These are phyloP conservation scores for Bonnemaisonia californica DNA, from an alignment of 31 red algal species.

Conservation along the genomic window DNA sequence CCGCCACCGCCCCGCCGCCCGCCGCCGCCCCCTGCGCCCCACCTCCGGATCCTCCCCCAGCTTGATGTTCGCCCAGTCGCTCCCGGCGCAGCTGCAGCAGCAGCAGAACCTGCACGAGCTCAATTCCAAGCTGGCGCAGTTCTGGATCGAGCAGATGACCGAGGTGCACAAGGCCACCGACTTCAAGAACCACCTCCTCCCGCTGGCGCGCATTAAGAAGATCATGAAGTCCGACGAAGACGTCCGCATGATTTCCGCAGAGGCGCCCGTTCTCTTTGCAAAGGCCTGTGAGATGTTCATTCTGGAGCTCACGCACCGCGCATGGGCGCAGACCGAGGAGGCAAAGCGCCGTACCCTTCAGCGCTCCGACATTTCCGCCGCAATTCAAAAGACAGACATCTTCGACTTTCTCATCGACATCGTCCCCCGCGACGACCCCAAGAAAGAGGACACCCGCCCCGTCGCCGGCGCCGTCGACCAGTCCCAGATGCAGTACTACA, in stretches of 20 bases:
- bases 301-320: slow-evolving; percentile 90
- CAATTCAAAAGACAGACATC: slow-evolving; percentile 98
- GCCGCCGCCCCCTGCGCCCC: slow-evolving; percentile 13
- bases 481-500: slow-evolving; percentile 35
- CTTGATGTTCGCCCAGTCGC: slow-evolving; percentile 8
- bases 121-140: slow-evolving; percentile 47
- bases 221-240: slow-evolving; percentile 99
- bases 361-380: slow-evolving; percentile 85
- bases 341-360: slow-evolving; percentile 92
- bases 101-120: slow-evolving; percentile 32
- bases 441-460: slow-evolving; percentile 70
- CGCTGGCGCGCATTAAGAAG: slow-evolving; percentile 97
- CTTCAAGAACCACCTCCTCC: slow-evolving; percentile 96
- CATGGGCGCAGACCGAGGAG: slow-evolving; percentile 94
- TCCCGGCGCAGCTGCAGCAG: slow-evolving; percentile 1
- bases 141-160: slow-evolving; percentile 71
- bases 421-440: slow-evolving; percentile 86
- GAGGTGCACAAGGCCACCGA: slow-evolving; percentile 77
- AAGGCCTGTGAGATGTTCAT: slow-evolving; percentile 99
- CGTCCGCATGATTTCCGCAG: slow-evolving; percentile 98
- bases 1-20: neutral
- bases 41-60: neutral
- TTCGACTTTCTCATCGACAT: slow-evolving; percentile 99
- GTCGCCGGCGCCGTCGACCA: slow-evolving; percentile 58
- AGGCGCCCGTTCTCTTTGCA: slow-evolving; percentile 95